Base-by-base conservation (phyloP, 345 rosid genomes). In the Ricinus communis region DNA sequence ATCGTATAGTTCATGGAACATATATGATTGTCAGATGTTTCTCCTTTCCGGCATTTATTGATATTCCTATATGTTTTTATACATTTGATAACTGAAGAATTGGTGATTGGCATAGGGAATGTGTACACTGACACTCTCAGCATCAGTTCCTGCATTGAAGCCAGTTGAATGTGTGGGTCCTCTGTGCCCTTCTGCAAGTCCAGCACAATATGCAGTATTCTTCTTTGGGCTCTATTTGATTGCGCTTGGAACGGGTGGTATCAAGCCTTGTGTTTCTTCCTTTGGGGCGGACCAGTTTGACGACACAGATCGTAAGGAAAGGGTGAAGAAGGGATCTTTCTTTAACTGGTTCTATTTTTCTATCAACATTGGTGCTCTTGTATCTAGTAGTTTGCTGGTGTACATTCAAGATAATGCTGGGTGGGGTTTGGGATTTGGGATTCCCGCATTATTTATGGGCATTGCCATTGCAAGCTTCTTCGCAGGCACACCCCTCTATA, bases 251-350 rank as follows among this genome's bases (percentile, higher is more conserved):
- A 86, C 98, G 14, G 97, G 98, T 71, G 96, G 98, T 16, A 94
- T 91, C 87, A 94, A 94, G 76, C 97, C 97, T 0, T 95, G 97
- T 25, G 97, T 92, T 41, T 91, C 97, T 1, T 92, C 97, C 33
- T 95, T 92, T 67, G 97, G 97, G 71, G 96, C 99, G 0, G 99
- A 92, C 70, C 97, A 95, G 80, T 92, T 95, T 76, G 99, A 95
- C 79, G 96, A 95, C 68, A 90, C 91, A 0, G 97, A 92, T 79
- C 62, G 91, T 0, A 82, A 64, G 19, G 99, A 95, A 81, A 86
- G 95, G 68, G 85, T 76, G 67, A 92, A 82, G 71, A 95, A 92
- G 73, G 96, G 93, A 40, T 92, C 99, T 0, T 95, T 95, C 74
- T 92, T 95, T 74, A 95, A 95, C 80, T 95, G 97, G 97, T 95